Base-by-base conservation (phyloP, 805 yeast species). In the Wickerhamiella sergipiensis region DNA sequence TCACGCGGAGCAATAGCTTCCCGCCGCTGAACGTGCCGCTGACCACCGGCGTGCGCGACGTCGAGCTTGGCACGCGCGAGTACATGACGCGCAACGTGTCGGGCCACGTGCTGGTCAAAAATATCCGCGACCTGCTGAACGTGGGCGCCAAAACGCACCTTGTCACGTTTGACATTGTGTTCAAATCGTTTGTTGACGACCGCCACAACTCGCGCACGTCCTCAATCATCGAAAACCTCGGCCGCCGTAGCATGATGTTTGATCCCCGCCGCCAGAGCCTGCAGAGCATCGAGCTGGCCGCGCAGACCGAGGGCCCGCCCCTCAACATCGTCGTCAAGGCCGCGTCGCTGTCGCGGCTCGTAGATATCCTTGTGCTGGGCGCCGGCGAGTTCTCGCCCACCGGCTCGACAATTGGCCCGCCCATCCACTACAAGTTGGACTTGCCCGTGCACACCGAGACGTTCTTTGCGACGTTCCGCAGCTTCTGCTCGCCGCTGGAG, bases 301-400 rank as follows among this genome's bases (percentile, higher is more conserved):
- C 47, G 4, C 1, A 53, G 63, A 58, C 15, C 63, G 61, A 50
- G 49, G 59, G 31, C 50, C 48, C 43, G 43, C 42, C 24, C 10
- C 15, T 24, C n/a, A 18, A 33, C 21, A 42, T 78, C 7, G 81
- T 76, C 6, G 66, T 79, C 24, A 81, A 80, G 58, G 77, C 85
- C 3, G 92, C 92, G 1, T 74, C 85, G 1, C 66, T 86, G 51
- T 92, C 85, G 44, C 79, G 80, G 57, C 72, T 90, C 58, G 73
- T 88, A 50, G 97, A 90, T 64, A 73, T 89, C 21, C 67, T 90
- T 48, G 87, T 90, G 5, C 72, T 77, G 63, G 90, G 84, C 19
- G 81, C 76, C 40, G 76, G 75, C 57, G 79, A 76, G 50, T 87
- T 78, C 61, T 70, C 71, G 1, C 59, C 67, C 3, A 33, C 26